A percentile compares a stretch with the other conserved stretches of the same genome.
Conservation (phyloP, 2,329 filamentous ascomycete species). For the Phoma sp. region DNA sequence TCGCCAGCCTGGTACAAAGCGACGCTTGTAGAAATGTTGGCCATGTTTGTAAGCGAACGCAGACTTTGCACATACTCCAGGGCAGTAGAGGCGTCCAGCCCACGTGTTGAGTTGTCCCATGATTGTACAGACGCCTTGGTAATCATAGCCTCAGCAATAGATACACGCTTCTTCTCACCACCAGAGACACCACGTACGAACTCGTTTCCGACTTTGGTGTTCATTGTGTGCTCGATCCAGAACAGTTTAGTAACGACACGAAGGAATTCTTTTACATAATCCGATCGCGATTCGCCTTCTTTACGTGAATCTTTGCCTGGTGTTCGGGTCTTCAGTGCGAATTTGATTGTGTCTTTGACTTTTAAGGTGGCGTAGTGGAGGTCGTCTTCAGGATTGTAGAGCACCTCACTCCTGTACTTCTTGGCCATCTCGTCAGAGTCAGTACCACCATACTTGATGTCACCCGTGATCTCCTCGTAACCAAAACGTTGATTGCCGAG, state of each 20-base stretch:
- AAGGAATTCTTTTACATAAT: constrained; percentile 69
- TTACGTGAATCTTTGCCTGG: constrained; percentile 68
- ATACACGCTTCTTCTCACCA: constrained; percentile 59
- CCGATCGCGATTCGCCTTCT: constrained; percentile 66
- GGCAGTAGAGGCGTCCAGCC: constrained; percentile 76
- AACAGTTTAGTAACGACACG: constrained; percentile 75
- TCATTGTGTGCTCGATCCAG: constrained; percentile 73
- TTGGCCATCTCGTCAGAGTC: constrained; percentile 60
- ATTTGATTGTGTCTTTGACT: constrained; percentile 75
- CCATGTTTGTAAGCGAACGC: constrained; percentile 69
- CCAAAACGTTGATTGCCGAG: constrained; percentile 70
- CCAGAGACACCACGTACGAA: constrained; percentile 69
- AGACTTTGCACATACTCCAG: constrained; percentile 75
- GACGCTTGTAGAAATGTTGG: constrained; percentile 67
- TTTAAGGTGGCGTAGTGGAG: constrained; percentile 80
- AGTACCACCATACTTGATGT: constrained; percentile 63
- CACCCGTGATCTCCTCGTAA: constrained; percentile 65
- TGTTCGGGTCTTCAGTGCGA: constrained; percentile 73
- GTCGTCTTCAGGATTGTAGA: constrained; percentile 82
- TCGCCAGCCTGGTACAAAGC: constrained; percentile 73
- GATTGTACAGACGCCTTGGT: constrained; percentile 48
- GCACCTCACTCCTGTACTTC: constrained; percentile 69
- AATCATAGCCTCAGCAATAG: constrained; percentile 59
- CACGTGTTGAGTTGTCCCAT: constrained; percentile 71
- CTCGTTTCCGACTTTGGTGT: constrained; percentile 78